Evolutionary conservation across 306 rosid species (phyloP).

Genomic region (Dryas alaskensis): DNA sequence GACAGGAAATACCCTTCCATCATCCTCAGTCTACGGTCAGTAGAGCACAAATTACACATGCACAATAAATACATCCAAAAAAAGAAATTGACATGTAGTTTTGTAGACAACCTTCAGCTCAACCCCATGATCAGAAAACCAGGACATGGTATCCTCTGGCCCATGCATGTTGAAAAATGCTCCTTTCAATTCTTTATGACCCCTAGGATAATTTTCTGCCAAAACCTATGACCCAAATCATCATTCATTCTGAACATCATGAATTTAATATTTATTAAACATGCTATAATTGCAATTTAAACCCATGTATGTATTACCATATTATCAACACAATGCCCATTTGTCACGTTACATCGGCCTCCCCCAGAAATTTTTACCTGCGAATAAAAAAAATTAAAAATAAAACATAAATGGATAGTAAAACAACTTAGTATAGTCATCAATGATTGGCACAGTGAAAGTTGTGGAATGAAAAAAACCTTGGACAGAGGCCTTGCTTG

Average conservation of each 20-base stretch:
- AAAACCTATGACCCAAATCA: conserved; percentile 54
- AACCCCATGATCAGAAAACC: conserved; percentile 89
- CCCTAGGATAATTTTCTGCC: conserved; percentile 95
- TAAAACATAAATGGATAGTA: not conserved
- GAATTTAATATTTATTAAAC: not conserved
- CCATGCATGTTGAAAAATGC: conserved; percentile 69
- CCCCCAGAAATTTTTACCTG: conserved; percentile 94
- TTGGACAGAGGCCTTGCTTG: conserved; percentile 76
- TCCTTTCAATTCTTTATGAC: conserved; percentile 89
- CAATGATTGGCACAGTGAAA: not conserved
- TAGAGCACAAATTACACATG: conserved; percentile 28
- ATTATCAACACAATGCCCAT: conserved; percentile 70
- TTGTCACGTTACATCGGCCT: conserved; percentile 94
- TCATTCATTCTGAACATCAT: conserved; percentile 25
- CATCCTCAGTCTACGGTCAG: conserved; percentile 69
- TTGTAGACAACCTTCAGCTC: conserved; percentile 70
- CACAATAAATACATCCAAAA: conserved; percentile 7
- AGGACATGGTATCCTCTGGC: conserved; percentile 84
- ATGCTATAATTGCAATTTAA: not conserved
- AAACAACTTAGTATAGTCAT: conserved; percentile 10
- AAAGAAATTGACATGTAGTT: conserved; percentile 22
- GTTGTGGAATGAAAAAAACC: conserved; percentile 39
- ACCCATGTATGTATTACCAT: conserved; percentile 35
- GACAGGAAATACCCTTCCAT: conserved; percentile 95
- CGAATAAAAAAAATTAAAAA: not conserved